Evolutionary conservation across 306 rosid genomes (phyloP).

Genomic region (Citrullus colocynthis): DNA sequence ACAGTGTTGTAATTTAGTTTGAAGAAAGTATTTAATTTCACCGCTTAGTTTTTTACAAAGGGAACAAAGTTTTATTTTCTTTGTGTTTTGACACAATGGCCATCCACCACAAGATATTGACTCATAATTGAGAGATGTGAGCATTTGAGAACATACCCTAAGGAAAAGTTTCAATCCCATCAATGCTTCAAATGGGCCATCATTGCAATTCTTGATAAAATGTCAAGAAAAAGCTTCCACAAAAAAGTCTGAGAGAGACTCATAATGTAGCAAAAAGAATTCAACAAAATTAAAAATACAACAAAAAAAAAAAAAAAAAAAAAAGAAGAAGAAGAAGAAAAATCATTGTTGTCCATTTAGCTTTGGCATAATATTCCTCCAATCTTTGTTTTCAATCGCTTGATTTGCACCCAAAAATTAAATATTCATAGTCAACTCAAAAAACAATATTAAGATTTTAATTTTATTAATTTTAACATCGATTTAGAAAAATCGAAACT

Average conservation of each 20-base stretch:
- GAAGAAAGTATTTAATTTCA: too few species aligned
- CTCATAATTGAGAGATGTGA: neutral
- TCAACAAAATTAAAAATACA: neutral
- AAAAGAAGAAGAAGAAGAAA: neutral
- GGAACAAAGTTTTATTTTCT: too few species aligned
- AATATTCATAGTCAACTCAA: too few species aligned
- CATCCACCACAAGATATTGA: neutral
- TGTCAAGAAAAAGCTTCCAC: neutral
- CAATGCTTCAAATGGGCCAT: slow-evolving; percentile 3
- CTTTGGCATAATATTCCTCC: too few species aligned
- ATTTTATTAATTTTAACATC: too few species aligned
- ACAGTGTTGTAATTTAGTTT: too few species aligned
- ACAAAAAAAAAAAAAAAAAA: too few species aligned
- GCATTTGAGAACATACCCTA: neutral
- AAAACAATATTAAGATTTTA: too few species aligned
- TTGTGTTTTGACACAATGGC: neutral
- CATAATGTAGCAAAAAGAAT: neutral
- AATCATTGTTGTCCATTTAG: neutral
- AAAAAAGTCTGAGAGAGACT: neutral
- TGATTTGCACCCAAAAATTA: too few species aligned
- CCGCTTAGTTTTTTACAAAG: too few species aligned
- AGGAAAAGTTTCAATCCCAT: slow-evolving; percentile 5
- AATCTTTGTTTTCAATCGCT: too few species aligned
- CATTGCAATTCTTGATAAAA: neutral
- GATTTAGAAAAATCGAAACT: too few species aligned